phyloP scores from a whole-genome alignment of 768 basidiomycete genomes.

The Mycena haematopus region DNA sequence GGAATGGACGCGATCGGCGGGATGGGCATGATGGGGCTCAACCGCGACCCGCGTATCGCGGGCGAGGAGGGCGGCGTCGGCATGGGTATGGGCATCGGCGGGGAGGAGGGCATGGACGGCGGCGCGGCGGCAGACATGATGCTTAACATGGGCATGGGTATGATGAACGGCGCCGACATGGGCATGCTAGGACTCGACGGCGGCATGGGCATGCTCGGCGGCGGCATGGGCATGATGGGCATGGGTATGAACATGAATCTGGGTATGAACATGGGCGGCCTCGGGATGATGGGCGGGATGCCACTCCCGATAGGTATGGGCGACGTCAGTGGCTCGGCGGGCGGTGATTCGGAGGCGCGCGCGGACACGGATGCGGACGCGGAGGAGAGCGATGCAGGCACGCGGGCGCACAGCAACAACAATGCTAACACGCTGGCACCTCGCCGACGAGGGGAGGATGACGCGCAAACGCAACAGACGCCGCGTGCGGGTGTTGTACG shows the following conservation, averaged over 20 bases:
- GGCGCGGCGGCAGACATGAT: constrained; percentile 24
- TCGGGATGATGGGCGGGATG: constrained; percentile 23
- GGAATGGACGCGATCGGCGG: constrained; percentile 9
- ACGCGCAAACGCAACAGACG: constrained; percentile 29
- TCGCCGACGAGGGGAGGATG: constrained; percentile 20
- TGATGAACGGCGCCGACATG: constrained; percentile 26
- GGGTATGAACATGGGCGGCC: constrained; percentile 22
- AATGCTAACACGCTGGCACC: not conserved
- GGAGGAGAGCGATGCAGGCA: constrained; percentile 25
- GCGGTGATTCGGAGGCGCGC: constrained; percentile 25
- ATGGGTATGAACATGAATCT: constrained; percentile 23
- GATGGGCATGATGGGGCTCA: constrained; percentile 29
- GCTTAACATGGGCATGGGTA: constrained; percentile 30
- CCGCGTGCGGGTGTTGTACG: constrained; percentile 28
- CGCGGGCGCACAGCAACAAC: not conserved
- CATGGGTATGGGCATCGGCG: constrained; percentile 16
- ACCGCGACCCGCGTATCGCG: constrained; percentile 7
- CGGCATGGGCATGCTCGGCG: constrained; percentile 10
- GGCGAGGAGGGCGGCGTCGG: constrained; percentile 12
- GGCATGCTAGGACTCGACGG: constrained; percentile 22
- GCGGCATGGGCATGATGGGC: constrained; percentile 17
- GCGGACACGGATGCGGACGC: constrained; percentile 31
- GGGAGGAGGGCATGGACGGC: constrained; percentile 15
- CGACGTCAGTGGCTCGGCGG: constrained; percentile 24
- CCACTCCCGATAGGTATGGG: constrained; percentile 19